Evolutionary conservation across 768 basidiomycete species (phyloP), one percentile per base, ranked within the genome.

Genomic region (Kwoniella europaea): DNA sequence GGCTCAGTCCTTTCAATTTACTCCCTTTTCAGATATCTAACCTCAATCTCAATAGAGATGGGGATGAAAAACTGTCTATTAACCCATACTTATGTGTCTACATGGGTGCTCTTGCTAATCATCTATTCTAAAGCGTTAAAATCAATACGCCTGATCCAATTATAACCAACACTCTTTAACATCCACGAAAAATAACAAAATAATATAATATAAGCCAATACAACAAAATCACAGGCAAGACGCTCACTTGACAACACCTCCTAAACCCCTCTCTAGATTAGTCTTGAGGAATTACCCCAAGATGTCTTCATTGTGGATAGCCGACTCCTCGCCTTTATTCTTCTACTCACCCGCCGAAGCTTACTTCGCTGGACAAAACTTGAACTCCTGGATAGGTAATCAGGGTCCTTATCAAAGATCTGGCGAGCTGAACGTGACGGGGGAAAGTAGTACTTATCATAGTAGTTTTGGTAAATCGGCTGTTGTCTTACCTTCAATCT

Each of bases 241-340:
- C 35, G 35, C 35, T 35, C 35, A 35, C 6, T 35, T 0, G 35
- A 35, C 0, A 35, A 35, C 35, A 35, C 29, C 29, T 29, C 29
- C 29, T 29, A 4, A 29, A 29, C 29, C 29, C 5, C 3, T 4
- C 1, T 4, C 29, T 29, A 29, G 2, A 29, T 29, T 29, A 29
- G 29, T 29, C 29, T 29, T 29, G 29, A 4, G 29, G 4, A 29
- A 29, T 29, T 29, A 4, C 29, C 29, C 29, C 5, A 50, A 59
- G 29, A 61, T 61, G 59, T 42, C 59, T 20, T 44, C 62, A 42
- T 54, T 72, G 2, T 74, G 73, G 73, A 63, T 74, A 35, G 61
- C 73, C 1, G 69, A 74, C n/a, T 70, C 73, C 2, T 71, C 69
- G 1, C 73, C 73, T 2, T 27, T 74, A 18, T 74, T 71, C 41